phyloP scores from a whole-genome alignment of 495 filamentous ascomycete genomes.

The Hypoxylon crocopeplum region DNA sequence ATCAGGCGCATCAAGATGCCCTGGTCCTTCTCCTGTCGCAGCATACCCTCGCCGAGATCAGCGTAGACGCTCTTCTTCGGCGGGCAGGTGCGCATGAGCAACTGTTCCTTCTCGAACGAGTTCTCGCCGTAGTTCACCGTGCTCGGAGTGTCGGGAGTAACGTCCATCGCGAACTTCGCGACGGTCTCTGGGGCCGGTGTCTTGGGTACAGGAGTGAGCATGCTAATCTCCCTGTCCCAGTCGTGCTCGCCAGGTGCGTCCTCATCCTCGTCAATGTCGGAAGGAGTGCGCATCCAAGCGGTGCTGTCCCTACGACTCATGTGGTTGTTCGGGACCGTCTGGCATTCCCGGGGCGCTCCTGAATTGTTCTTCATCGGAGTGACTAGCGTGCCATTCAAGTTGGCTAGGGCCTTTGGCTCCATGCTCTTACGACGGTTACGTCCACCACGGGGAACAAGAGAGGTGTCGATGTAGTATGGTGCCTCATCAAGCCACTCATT shows the following conservation, averaged over 20 bases:
- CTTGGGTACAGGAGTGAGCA: slow-evolving; percentile 58
- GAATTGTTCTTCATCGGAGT: slow-evolving; percentile 47
- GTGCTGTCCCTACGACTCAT: slow-evolving; percentile 57
- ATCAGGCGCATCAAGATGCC: slow-evolving; percentile 69
- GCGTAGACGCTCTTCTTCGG: slow-evolving; percentile 63
- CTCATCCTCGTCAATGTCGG: slow-evolving; percentile 50
- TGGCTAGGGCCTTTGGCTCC: slow-evolving; percentile 81
- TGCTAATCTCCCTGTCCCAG: slow-evolving; percentile 40
- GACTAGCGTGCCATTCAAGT: slow-evolving; percentile 70
- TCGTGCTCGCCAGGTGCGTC: slow-evolving; percentile 45
- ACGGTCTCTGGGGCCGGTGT: slow-evolving; percentile 60
- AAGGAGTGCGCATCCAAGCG: slow-evolving; percentile 56
- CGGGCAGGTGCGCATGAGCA: slow-evolving; percentile 77
- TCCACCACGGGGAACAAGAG: slow-evolving; percentile 76
- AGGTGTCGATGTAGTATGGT: slow-evolving; percentile 74
- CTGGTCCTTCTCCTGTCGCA: slow-evolving; percentile 52
- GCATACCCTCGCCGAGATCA: slow-evolving; percentile 46
- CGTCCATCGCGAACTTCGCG: slow-evolving; percentile 48
- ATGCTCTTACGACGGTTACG: slow-evolving; percentile 86
- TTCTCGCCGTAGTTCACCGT: slow-evolving; percentile 17
- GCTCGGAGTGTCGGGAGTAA: slow-evolving; percentile 46
- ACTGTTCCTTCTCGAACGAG: slow-evolving; percentile 49
- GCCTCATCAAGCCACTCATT: slow-evolving; percentile 75
- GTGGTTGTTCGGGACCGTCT: slow-evolving; percentile 52
- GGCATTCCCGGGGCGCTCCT: slow-evolving; percentile 44